Conservation (phyloP, 2,329 filamentous ascomycete genomes). For the Thelonectria discophora region DNA sequence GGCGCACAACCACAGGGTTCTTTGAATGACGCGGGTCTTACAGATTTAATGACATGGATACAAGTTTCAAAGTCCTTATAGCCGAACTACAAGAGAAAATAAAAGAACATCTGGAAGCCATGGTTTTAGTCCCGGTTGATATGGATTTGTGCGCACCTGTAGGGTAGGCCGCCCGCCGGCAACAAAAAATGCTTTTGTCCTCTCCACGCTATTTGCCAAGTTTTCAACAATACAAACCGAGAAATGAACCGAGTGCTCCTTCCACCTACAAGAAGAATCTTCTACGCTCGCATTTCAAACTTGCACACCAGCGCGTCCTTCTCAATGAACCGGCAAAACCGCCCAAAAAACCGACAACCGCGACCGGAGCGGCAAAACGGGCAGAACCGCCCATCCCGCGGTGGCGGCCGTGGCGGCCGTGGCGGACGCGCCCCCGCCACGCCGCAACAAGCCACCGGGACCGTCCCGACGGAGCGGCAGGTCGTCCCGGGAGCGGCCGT, state of each 20-base stretch:
- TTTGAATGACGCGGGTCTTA: too few relatives aligned
- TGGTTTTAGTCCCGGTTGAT: neutral
- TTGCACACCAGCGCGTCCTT: neutral
- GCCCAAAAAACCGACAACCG: constrained; percentile 47
- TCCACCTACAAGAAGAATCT: neutral
- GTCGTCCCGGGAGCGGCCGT: constrained; percentile 71
- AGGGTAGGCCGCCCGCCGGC: neutral
- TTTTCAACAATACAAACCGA: neutral
- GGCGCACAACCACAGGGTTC: too few relatives aligned
- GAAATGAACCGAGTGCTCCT: neutral
- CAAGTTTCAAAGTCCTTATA: too few relatives aligned
- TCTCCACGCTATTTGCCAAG: neutral
- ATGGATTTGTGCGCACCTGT: neutral
- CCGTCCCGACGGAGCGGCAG: constrained; percentile 58
- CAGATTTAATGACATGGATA: too few relatives aligned
- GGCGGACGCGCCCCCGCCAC: constrained; percentile 39
- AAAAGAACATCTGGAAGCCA: too few relatives aligned
- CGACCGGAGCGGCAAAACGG: constrained; percentile 37
- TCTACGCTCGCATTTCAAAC: neutral
- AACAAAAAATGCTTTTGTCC: neutral
- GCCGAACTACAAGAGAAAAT: too few relatives aligned
- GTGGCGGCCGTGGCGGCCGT: too few relatives aligned
- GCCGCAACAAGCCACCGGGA: constrained; percentile 48
- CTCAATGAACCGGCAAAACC: constrained; percentile 46
- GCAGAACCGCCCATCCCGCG: constrained; percentile 25